phyloP scores from a whole-genome alignment of 176 grass and related monocot genomes.

The Aechmea fasciata region DNA sequence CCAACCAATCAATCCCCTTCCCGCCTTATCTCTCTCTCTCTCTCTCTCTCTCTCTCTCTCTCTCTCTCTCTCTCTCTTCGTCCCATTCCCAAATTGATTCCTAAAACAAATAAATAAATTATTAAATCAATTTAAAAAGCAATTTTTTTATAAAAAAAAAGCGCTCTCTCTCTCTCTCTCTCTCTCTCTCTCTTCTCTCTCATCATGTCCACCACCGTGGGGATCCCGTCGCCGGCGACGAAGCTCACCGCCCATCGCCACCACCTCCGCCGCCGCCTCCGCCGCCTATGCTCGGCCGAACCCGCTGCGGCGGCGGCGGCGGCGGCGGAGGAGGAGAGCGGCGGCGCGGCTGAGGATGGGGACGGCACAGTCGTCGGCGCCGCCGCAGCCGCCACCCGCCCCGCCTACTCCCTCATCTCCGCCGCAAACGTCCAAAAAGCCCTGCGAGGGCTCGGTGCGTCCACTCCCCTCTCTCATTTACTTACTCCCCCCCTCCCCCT shows the following conservation, averaged over 20 bases:
- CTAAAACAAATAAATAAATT: neutral
- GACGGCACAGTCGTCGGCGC: conserved; percentile 16
- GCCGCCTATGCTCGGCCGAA: conserved; percentile 29
- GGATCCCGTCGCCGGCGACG: conserved; percentile 21
- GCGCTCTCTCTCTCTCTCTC: neutral
- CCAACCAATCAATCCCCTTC: neutral
- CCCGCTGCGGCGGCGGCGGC: conserved; percentile 13
- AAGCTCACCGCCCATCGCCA: conserved; percentile 17
- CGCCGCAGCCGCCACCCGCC: conserved; percentile 33
- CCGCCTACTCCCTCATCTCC: conserved; percentile 61
- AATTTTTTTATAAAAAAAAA: neutral
- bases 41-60: too few relatives aligned
- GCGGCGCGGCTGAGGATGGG: conserved; percentile 17
- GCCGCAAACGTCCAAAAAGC: conserved; percentile 79
- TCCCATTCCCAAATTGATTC: conserved; percentile 8
- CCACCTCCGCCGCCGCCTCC: neutral
- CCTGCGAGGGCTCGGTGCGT: conserved; percentile 61
- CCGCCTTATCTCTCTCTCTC: conserved; percentile 25
- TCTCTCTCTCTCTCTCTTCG: conserved; percentile 6
- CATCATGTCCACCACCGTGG: conserved; percentile 11
- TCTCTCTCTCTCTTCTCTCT: neutral
- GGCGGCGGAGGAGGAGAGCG: conserved; percentile 9
- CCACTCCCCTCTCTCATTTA: neutral
- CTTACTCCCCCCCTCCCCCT: too few relatives aligned
- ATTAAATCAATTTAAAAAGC: neutral